Evolutionary conservation across 805 yeast genomes (phyloP).

Genomic region (Dipodascus geniculatus): DNA sequence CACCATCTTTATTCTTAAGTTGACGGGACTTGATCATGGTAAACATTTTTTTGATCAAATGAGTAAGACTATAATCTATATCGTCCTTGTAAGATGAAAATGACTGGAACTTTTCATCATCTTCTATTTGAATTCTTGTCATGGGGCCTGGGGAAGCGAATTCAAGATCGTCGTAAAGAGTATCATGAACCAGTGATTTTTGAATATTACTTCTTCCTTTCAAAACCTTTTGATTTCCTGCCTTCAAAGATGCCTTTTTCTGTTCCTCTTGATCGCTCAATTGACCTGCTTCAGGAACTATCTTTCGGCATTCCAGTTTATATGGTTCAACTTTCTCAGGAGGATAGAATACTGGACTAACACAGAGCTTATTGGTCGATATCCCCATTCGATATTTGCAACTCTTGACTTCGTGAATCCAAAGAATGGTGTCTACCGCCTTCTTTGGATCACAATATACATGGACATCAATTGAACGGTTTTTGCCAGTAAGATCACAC

Average conservation of each 20-base stretch:
- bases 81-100: neutral
- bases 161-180: neutral
- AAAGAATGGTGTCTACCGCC: conserved; percentile 22
- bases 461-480: conserved; percentile 42
- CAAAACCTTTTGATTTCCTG: neutral
- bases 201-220: neutral
- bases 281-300: neutral
- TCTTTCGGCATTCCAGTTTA: neutral
- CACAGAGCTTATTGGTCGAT: conserved; percentile 40
- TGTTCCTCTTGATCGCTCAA: neutral
- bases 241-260: neutral
- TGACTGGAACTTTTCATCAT: neutral
- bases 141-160: neutral
- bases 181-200: neutral
- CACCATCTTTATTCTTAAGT: neutral
- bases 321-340: conserved; percentile 14
- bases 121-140: neutral
- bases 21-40: neutral
- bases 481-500: conserved; percentile 47
- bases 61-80: neutral
- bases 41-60: neutral
- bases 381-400: conserved; percentile 46
- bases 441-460: conserved; percentile 40
- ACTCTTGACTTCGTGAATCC: conserved; percentile 41
- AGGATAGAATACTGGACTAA: conserved; percentile 25